Base-by-base conservation (phyloP, 495 filamentous ascomycete genomes). In the Penicillium roqueforti region DNA sequence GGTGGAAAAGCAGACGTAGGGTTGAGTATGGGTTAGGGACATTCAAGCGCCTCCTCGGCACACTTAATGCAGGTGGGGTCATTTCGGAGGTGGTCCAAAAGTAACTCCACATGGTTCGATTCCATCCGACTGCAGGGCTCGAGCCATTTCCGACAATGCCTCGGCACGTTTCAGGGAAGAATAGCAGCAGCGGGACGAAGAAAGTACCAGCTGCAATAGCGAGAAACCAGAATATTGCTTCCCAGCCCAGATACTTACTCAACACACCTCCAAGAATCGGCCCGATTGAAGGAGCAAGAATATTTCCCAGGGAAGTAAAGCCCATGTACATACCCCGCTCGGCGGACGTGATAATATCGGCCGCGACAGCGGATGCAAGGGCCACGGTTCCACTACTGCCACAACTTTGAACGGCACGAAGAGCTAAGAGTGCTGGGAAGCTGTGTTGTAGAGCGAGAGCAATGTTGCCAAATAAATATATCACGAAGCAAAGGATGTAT, bases 171-270 rank as follows among this genome's bases (percentile, higher is more conserved):
- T 79, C 76, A 0, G 76, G 76, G 23, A 78, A 66, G 51, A 69
- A 64, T 0, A 73, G 44, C 0, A 60, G n/a, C 8, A 77, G 51
- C 1, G 61, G 53, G 7, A 69, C 7, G 32, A 72, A 63, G 39
- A 68, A 70, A 1, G 68, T 64, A 0, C 66, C 76, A 7, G 77
- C 70, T 23, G 81, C 55, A 38, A 88, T 84, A 32, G 77, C 72
- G 7, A 88, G 74, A 57, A 91, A 86, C 87, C 87, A 91, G 63
- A 92, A 93, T 34, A 88, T 85, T 19, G 80, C 76, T 22, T 79
- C 65, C 88, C 88, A 91, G 0, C 85, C 87, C 2, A 85, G 67
- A 44, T 81, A 84, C 51, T 86, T 71, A 7, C 79, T 71, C 6
- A 90, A 67, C 0, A 86, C 36, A 0, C 86, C 87, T 0, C 86